Evolutionary conservation across 768 basidiomycete genomes (phyloP), one percentile per base, ranked within the genome.

Genomic region (Mycena floridula): DNA sequence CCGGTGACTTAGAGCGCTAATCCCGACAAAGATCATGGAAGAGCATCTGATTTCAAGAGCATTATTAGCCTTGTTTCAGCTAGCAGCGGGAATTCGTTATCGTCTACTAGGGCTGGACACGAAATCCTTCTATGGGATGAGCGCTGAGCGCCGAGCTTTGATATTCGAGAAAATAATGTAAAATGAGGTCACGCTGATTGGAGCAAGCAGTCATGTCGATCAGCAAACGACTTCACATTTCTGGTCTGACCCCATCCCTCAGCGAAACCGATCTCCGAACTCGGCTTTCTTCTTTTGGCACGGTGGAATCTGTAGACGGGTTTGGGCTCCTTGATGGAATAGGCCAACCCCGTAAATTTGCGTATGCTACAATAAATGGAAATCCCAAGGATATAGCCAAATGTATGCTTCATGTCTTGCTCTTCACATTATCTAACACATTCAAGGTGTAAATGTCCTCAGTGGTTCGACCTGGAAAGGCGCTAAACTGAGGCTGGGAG

Each of bases 401-500:
- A 69, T 91, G 89, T 89, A 53, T 46, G 78, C 25, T 37, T 22
- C 16, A 15, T 45, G 41, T 15, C 11, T 7, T 37, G 35, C 8
- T 45, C 18, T 38, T 36, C 43, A 44, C 25, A 44, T 36, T n/a
- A n/a, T 26, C 40, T 21, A 42, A 42, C 16, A 13, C 25, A 23
- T 26, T 24, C 5, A 36, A 89, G 87, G 87, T 60, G 68, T 87
- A 59, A 89, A 79, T 56, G 59, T 79, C 2, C 71, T 92, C 22
- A 89, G 83, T 48, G 89, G 90, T 25, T 79, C 85, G 5, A 86
- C 78, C 1, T 93, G 88, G 86, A 91, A 89, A 64, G 90, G 90
- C n/a, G 67, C 88, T 18, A 90, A 85, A 52, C 64, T 92, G 25
- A 76, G 88, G 15, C 76, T 92, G 26, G 87, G 87, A 7, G 87